Base-by-base conservation (phyloP, 768 basidiomycete genomes). In the Suillus luteus region DNA sequence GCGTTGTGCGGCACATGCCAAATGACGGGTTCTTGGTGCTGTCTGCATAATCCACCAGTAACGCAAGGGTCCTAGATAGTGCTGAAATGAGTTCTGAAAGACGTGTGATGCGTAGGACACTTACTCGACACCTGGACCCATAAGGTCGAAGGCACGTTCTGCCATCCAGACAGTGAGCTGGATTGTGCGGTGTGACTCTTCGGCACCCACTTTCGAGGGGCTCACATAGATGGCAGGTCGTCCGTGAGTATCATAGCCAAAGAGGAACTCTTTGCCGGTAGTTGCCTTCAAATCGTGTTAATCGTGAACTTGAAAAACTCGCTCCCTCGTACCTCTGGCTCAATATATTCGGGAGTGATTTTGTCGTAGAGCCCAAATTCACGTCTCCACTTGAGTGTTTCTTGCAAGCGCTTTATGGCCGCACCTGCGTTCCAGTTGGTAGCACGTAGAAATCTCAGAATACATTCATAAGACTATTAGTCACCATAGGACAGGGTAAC, bases 61-160 rank as follows among this genome's bases (percentile, higher is more conserved):
- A 78, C 12, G 81, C 82, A 33, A 94, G 66, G 14, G 84, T 87
- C 73, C 92, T 93, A 65, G 44, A 27, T 31, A 35, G 19, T 33
- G 19, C 60, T 7, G 9, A n/a, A 19, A 61, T 22, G 64, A 55
- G 37, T 6, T 31, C 2, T 8, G 15, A n/a, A 14, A 54, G 19
- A 31, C 9, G 9, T 7, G 40, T 1, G 9, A 46, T 7, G 31
- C 2, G 14, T 9, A 44, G 27, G 44, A 41, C 22, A 78, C 86
- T 62, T 69, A 92, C 92, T 95, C 93, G 40, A 95, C 87, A 27
- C 91, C 92, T 22, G 90, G 86, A 14, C 82, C 85, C 87, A 93
- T 91, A 60, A 93, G 79, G 67, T 95, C 91, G 31, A 90, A 78
- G n/a, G 82, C 78, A 1, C 90, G 84, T 73, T 96, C 94, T 37